These are phyloP conservation scores for Fomitopsis schrenkii DNA, from an alignment of 1,284 basidiomycete species.

Conservation along the genomic window DNA sequence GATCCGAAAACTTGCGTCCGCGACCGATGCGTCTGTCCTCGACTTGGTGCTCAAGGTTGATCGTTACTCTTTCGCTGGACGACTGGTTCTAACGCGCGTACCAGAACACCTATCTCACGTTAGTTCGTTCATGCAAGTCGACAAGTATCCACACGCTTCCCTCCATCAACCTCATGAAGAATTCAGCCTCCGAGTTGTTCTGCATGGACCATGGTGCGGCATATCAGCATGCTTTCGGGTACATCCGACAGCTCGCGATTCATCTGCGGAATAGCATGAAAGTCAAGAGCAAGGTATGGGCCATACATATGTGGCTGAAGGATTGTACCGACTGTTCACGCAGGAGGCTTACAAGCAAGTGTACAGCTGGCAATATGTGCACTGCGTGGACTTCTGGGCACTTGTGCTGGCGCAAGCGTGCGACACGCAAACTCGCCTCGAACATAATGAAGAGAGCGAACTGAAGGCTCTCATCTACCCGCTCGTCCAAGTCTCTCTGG, in stretches of 20 bases:
- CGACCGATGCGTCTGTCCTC: slow-evolving; percentile 78
- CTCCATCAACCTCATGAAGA: slow-evolving; percentile 97
- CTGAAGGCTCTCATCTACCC: slow-evolving; percentile 92
- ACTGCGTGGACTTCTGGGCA: slow-evolving; percentile 96
- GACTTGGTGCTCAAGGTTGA: slow-evolving; percentile 85
- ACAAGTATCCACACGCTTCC: slow-evolving; percentile 88
- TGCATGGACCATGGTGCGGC: slow-evolving; percentile 69
- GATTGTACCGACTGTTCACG: slow-evolving; percentile 11
- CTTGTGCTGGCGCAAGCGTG: slow-evolving; percentile 84
- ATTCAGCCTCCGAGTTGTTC: slow-evolving; percentile 92
- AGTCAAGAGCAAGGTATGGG: slow-evolving; percentile 71
- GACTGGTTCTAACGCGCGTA: background rate
- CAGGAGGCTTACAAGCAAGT: slow-evolving; percentile 89
- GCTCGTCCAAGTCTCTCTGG: slow-evolving; percentile 90
- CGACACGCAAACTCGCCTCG: slow-evolving; percentile 50
- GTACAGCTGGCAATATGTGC: slow-evolving; percentile 98
- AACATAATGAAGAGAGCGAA: slow-evolving; percentile 65
- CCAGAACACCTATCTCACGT: slow-evolving; percentile 81
- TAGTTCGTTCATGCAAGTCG: slow-evolving; percentile 80
- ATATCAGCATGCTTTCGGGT: slow-evolving; percentile 96
- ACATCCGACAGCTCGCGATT: slow-evolving; percentile 94
- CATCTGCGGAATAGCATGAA: slow-evolving; percentile 92
- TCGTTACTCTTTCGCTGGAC: background rate
- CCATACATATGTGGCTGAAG: slow-evolving; percentile 9
- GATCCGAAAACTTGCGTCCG: slow-evolving; percentile 76